Evolutionary conservation across 2,329 filamentous ascomycete genomes (phyloP).

Genomic region (Aspergillus aculeatus): DNA sequence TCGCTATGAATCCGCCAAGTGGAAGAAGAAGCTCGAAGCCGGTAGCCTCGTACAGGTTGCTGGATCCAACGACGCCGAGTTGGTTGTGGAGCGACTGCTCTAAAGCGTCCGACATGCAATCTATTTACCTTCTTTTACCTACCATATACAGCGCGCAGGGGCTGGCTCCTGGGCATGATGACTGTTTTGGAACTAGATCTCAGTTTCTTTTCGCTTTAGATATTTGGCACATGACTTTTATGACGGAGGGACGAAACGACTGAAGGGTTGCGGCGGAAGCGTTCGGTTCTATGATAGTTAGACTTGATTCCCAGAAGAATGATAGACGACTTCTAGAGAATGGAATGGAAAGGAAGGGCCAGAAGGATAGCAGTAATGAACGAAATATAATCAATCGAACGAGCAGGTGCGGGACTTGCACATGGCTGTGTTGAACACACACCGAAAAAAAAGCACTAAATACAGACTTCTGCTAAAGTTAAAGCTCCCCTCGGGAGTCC

Average conservation of each 20-base stretch:
- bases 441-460: not conserved
- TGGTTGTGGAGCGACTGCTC: slow-evolving; percentile 38
- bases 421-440: not conserved
- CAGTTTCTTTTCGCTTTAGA: not conserved
- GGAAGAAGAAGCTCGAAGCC: slow-evolving; percentile 49
- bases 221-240: not conserved
- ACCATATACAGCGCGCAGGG: slow-evolving; percentile 7
- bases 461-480: not conserved
- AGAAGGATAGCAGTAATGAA: not conserved
- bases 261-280: not conserved
- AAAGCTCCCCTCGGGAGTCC: not conserved
- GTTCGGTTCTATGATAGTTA: not conserved
- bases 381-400: not conserved
- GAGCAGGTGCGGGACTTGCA: not conserved
- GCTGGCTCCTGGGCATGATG: slow-evolving; percentile 17
- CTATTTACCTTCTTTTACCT: not conserved
- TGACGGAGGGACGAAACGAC: not conserved
- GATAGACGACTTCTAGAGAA: not conserved
- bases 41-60: slow-evolving; percentile 36
- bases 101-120: slow-evolving; percentile 15
- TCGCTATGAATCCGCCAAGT: slow-evolving; percentile 48
- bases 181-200: not conserved
- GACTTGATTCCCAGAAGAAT: not conserved
- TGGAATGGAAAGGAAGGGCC: not conserved
- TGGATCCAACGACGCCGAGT: slow-evolving; percentile 21